phyloP scores from a whole-genome alignment of 352 stramenopile species.

The Phytophthora multivora region DNA sequence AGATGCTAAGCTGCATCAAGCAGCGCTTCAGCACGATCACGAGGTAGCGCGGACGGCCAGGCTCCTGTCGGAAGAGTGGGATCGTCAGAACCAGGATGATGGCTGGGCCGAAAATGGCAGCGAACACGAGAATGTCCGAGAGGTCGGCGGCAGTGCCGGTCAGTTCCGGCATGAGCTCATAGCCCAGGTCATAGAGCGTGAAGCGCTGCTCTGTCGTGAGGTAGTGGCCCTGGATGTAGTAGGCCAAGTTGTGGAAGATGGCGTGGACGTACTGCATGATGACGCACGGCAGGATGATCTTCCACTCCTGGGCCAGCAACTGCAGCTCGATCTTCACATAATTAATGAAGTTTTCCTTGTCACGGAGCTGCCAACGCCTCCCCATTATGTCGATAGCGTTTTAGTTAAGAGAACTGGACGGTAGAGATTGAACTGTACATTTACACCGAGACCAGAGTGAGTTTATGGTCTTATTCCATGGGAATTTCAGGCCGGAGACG shows the following conservation, averaged over 20 bases:
- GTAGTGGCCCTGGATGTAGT: slow-evolving; percentile 81
- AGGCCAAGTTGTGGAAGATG: slow-evolving; percentile 88
- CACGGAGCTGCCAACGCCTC: slow-evolving; percentile 57
- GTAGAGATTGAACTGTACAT: slow-evolving; percentile 13
- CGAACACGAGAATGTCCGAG: slow-evolving; percentile 86
- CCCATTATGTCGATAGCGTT: slow-evolving; percentile 14
- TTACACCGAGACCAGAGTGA: neutral
- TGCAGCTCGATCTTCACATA: slow-evolving; percentile 71
- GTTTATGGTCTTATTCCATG: neutral
- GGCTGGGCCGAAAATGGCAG: slow-evolving; percentile 65
- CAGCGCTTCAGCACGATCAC: slow-evolving; percentile 84
- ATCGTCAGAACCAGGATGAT: slow-evolving; percentile 75
- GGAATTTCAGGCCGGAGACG: neutral
- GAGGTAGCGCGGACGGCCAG: slow-evolving; percentile 69
- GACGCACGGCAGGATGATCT: slow-evolving; percentile 70
- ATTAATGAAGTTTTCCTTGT: slow-evolving; percentile 60
- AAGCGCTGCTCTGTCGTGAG: slow-evolving; percentile 73
- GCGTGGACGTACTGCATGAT: slow-evolving; percentile 87
- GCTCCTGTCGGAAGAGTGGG: slow-evolving; percentile 66
- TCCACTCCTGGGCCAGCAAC: slow-evolving; percentile 70
- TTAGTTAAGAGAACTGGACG: neutral
- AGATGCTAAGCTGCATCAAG: slow-evolving; percentile 81
- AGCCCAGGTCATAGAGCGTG: slow-evolving; percentile 79
- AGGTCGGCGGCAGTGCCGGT: slow-evolving; percentile 38
- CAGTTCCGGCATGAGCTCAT: slow-evolving; percentile 72